Evolutionary conservation across 768 basidiomycete genomes (phyloP), one percentile per base, ranked within the genome.

Genomic region (Holtermannia corniformis): DNA sequence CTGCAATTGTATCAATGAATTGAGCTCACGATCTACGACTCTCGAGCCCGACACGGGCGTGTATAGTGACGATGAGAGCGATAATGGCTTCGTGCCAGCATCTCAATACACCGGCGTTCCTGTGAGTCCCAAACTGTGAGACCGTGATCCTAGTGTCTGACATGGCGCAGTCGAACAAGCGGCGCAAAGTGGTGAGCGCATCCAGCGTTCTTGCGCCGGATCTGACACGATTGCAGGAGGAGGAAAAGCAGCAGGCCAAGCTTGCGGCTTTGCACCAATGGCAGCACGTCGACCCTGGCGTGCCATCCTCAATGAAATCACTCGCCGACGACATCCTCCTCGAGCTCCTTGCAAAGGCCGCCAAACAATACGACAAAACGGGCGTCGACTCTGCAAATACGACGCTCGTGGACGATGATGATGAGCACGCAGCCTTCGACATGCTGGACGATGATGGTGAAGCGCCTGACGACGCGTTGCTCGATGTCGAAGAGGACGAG

Each of bases 181-280:
- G 54, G 5, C 44, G 51, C 10, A 64, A 67, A 60, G 69, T 68
- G 50, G 62, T 50, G 4, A 20, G 16, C 26, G 28, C 37, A 25
- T 51, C 4, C 19, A 43, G 14, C 26, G 13, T 4, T 37, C 25
- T 20, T 16, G 23, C 48, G 25, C 5, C 7, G 28, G 23, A 7
- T 28, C 20, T 4, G 25, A 19, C 19, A 25, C n/a, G n/a, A n/a
- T n/a, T 19, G 1, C 47, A 72, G 67, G 60, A 57, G 26, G 64
- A 62, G 7, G 54, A 46, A 16, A 66, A 65, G 20, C 65, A 71
- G 49, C 56, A 63, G 27, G 63, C 66, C 25, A 73, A 72, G 54
- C 64, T 73, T 16, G 62, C 61, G 19, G 70, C 67, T 0, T 56
- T 74, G 37, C 68, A 63, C 37, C 60, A 65, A 47, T 74, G 70